These are phyloP conservation scores for Cavenderia fasciculata DNA, from an alignment of 78 protist species.

Conservation along the genomic window DNA sequence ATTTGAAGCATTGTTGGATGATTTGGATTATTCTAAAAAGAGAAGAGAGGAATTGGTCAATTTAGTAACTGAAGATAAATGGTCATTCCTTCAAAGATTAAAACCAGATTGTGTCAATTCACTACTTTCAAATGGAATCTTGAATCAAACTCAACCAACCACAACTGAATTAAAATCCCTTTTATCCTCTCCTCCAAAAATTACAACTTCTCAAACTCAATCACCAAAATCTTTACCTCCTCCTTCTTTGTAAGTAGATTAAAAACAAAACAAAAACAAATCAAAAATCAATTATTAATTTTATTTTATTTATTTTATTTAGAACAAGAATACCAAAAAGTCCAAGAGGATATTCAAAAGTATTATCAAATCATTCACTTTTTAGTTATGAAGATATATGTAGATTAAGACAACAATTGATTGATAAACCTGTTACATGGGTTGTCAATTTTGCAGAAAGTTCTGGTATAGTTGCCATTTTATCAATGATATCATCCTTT, in stretches of 20 bases:
- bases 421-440: conserved; percentile 39
- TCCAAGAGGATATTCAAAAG: conserved; percentile 41
- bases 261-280: too few relatives aligned
- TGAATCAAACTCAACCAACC: conserved; percentile 10
- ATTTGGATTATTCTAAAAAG: conserved; percentile 44
- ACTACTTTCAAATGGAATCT: conserved; percentile 10
- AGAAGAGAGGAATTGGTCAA: conserved; percentile 46
- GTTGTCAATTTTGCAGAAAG: conserved; percentile 67
- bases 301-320: too few relatives aligned
- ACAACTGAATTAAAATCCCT: conserved; percentile 29
- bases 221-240: too few relatives aligned
- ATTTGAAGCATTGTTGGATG: conserved; percentile 47
- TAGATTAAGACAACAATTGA: conserved; percentile 13
- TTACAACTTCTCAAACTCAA: too few relatives aligned
- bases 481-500: conserved; percentile 35
- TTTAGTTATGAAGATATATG: conserved; percentile 34
- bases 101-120: conserved; percentile 73
- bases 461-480: conserved; percentile 59
- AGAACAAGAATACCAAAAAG: conserved; percentile 35
- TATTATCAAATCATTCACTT: conserved; percentile 16
- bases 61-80: conserved; percentile 43
- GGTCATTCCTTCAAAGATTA: conserved; percentile 52
- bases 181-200: conserved; percentile 71
- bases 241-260: too few relatives aligned
- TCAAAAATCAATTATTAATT: too few relatives aligned